phyloP scores from a whole-genome alignment of 345 rosid genomes.

The Hibiscus syriacus region DNA sequence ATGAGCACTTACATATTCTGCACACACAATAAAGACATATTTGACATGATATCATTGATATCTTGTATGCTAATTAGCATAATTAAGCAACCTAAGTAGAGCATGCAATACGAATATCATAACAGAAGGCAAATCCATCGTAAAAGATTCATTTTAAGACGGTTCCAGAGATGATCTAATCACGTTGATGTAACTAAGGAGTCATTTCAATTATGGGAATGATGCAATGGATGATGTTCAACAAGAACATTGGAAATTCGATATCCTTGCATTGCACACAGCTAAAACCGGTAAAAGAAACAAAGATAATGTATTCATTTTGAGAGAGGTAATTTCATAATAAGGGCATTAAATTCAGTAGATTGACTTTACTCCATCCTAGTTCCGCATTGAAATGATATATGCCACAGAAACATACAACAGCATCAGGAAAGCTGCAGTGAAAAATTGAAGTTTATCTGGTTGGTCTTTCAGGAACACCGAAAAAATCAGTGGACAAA shows the following conservation, averaged over 20 bases:
- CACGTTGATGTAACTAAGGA: neutral
- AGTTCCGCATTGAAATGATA: neutral
- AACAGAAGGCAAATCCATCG: neutral
- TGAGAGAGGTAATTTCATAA: neutral
- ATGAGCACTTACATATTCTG: no score
- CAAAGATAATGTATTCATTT: neutral
- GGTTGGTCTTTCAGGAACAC: conserved; percentile 8
- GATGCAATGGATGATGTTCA: neutral
- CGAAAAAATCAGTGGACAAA: conserved; percentile 12
- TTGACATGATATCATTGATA: neutral
- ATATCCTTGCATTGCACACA: neutral
- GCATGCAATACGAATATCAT: no score
- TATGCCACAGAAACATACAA: conserved; percentile 2
- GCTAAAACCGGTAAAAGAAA: neutral
- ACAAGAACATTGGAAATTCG: neutral
- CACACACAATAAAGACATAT: neutral
- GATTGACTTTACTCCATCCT: neutral
- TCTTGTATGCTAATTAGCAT: neutral
- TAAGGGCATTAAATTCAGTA: neutral
- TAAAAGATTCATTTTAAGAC: neutral
- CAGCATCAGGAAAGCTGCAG: neutral
- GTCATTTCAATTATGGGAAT: neutral
- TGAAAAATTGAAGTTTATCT: neutral
- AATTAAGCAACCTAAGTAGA: neutral
- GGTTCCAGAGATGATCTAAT: neutral